Evolutionary conservation across 2,329 filamentous ascomycete species (phyloP).

Genomic region (Phaeosphaeria sp.): DNA sequence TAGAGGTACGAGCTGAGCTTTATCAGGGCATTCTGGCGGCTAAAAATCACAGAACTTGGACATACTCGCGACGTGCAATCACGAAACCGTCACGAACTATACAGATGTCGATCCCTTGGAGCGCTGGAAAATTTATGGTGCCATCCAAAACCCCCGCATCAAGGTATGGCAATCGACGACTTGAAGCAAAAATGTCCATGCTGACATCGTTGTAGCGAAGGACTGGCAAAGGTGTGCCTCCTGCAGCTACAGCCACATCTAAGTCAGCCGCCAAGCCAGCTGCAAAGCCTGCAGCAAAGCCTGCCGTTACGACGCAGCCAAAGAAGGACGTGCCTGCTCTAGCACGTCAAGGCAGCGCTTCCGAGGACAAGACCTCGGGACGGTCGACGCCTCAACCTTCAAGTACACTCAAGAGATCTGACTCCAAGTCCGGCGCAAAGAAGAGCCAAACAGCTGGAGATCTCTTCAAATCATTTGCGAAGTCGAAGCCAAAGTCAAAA

Average conservation of each 20-base stretch:
- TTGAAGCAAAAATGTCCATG: background rate
- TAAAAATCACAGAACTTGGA: constrained; percentile 65
- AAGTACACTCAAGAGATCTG: constrained; percentile 39
- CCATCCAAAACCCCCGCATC: constrained; percentile 75
- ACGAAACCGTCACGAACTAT: constrained; percentile 65
- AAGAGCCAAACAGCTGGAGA: constrained; percentile 63
- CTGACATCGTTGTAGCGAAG: constrained; percentile 50
- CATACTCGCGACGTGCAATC: constrained; percentile 72
- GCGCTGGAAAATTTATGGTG: constrained; percentile 70
- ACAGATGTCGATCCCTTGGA: constrained; percentile 66
- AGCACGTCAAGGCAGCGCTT: constrained; percentile 27
- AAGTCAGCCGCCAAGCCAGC: constrained; percentile 17
- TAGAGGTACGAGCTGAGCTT: constrained; percentile 61
- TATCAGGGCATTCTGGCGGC: constrained; percentile 43
- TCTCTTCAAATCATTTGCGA: constrained; percentile 83
- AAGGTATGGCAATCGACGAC: constrained; percentile 50
- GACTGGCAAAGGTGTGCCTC: constrained; percentile 47
- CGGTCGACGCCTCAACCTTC: constrained; percentile 42
- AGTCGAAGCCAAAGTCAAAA: constrained; percentile 65
- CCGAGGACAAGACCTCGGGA: constrained; percentile 45
- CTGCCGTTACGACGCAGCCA: constrained; percentile 17
- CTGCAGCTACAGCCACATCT: constrained; percentile 29
- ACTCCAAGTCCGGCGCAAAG: constrained; percentile 59
- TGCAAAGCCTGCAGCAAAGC: constrained; percentile 19
- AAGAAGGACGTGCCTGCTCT: constrained; percentile 28